Evolutionary conservation across 139 green algal genomes (phyloP).

Genomic region (Micractinium conductrix): DNA sequence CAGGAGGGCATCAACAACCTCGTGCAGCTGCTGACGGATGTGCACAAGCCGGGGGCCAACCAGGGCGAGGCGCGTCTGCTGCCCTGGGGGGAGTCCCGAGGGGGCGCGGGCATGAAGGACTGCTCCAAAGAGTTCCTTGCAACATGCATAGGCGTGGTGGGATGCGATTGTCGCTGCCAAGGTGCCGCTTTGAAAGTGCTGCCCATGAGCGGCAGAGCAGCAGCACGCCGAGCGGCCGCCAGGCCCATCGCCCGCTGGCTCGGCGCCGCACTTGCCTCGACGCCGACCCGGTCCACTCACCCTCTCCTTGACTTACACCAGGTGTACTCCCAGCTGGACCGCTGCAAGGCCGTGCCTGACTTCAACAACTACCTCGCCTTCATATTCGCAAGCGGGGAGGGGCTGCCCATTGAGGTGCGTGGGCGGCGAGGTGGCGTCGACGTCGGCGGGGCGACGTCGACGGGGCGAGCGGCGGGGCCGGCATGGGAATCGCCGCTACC

Average conservation of each 20-base stretch:
- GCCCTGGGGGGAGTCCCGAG: too few species aligned
- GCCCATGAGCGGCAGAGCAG: background rate
- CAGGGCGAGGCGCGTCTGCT: conserved; percentile 79
- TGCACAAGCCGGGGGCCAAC: conserved; percentile 83
- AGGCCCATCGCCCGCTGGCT: background rate
- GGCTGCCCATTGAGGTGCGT: conserved; percentile 72
- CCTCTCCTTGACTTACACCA: conserved; percentile 39
- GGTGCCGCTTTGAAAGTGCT: background rate
- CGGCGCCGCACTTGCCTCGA: too few species aligned
- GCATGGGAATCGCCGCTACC: too few species aligned
- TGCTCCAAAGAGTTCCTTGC: too few species aligned
- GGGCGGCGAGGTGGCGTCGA: too few species aligned
- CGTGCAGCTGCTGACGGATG: conserved; percentile 75
- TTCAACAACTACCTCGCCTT: conserved; percentile 97
- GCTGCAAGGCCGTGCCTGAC: conserved; percentile 80
- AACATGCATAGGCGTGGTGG: too few species aligned
- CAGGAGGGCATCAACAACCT: too few species aligned
- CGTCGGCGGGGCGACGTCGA: too few species aligned
- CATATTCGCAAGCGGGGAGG: conserved; percentile 81
- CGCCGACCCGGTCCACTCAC: too few species aligned
- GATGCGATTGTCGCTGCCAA: too few species aligned
- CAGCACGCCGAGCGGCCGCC: background rate
- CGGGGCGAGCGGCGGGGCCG: too few species aligned
- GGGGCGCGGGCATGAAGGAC: too few species aligned
- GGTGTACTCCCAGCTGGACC: conserved; percentile 88